Percentiles rank a stretch among this genome's conserved stretches.
phyloP scores from a whole-genome alignment of 208 protist species.

The Trypanosoma congolense region DNA sequence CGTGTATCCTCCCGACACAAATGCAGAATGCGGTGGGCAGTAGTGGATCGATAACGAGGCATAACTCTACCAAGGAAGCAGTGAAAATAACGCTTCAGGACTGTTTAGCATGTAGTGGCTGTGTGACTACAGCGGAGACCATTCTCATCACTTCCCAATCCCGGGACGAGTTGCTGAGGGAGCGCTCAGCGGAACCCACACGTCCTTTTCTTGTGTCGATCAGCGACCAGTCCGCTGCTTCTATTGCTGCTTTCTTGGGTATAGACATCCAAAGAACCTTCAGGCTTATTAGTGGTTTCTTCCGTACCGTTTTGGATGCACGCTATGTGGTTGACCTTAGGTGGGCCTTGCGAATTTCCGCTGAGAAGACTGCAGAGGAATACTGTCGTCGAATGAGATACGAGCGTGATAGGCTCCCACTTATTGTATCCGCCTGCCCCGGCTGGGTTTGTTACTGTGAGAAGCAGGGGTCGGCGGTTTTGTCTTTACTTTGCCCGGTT shows the following conservation, averaged over 20 bases:
- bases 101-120: conserved; percentile 93
- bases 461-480: conserved; percentile 90
- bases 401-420: conserved; percentile 50
- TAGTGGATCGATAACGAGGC: conserved; percentile 2
- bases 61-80: conserved; percentile 23
- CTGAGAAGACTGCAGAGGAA: conserved; percentile 76
- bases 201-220: conserved; percentile 86
- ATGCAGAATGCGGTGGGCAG: conserved; percentile 5
- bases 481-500: conserved; percentile 92
- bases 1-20: conserved; percentile 44
- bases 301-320: conserved; percentile 41
- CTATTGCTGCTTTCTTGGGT: conserved; percentile 84
- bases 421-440: conserved; percentile 94
- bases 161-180: conserved; percentile 34
- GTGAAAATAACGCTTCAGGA: conserved; percentile 82
- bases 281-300: conserved; percentile 61
- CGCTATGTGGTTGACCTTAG: conserved; percentile 72
- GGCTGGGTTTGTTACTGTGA: conserved; percentile 98
- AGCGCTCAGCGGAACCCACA: conserved; percentile 2
- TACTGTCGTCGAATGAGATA: conserved; percentile 50
- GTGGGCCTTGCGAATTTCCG: conserved; percentile 71
- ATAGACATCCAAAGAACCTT: conserved; percentile 31
- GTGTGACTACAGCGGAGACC: conserved; percentile 97
- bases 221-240: conserved; percentile 88
- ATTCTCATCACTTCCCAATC: conserved; percentile 90